These are phyloP conservation scores for Sclerotinia borealis DNA, from an alignment of 2,329 filamentous ascomycete species.

Conservation along the genomic window DNA sequence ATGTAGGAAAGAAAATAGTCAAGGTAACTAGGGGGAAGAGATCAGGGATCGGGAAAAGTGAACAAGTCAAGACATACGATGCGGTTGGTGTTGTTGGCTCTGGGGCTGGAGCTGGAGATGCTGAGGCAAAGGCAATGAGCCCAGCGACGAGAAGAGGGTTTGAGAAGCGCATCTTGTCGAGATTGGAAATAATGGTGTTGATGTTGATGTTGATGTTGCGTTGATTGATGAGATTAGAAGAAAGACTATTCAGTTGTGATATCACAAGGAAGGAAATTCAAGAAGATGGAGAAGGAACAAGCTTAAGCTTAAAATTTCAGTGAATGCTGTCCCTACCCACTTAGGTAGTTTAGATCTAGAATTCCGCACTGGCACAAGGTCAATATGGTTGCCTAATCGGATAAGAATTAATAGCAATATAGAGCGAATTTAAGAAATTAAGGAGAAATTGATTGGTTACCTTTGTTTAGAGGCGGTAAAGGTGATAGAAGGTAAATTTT, in stretches of 20 bases:
- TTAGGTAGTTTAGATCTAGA: too few species aligned
- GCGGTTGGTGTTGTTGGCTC: not conserved
- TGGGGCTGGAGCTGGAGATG: conserved; percentile 10
- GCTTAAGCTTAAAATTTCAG: not conserved
- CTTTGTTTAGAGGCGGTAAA: not conserved
- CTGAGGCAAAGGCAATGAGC: conserved; percentile 7
- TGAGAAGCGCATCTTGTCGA: conserved; percentile 4
- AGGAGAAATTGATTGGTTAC: not conserved
- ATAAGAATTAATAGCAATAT: not conserved
- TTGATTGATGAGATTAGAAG: not conserved
- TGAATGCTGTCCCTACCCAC: too few species aligned
- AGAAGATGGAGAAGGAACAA: not conserved
- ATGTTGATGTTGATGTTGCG: too few species aligned
- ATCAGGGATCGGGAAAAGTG: too few species aligned
- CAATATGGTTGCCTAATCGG: not conserved
- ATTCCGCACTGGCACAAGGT: too few species aligned
- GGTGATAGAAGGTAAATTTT: too few species aligned
- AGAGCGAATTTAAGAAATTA: too few species aligned
- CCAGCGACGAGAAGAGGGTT: not conserved
- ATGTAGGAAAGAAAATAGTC: not conserved
- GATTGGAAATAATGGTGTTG: not conserved
- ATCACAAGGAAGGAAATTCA: not conserved
- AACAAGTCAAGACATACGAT: conserved; percentile 5
- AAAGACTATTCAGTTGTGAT: not conserved
- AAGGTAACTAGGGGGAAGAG: not conserved